A percentile compares a stretch with the other conserved stretches of the same genome.
phyloP scores from a whole-genome alignment of 2,329 filamentous ascomycete species.

The Pleochaeta shiraiana region DNA sequence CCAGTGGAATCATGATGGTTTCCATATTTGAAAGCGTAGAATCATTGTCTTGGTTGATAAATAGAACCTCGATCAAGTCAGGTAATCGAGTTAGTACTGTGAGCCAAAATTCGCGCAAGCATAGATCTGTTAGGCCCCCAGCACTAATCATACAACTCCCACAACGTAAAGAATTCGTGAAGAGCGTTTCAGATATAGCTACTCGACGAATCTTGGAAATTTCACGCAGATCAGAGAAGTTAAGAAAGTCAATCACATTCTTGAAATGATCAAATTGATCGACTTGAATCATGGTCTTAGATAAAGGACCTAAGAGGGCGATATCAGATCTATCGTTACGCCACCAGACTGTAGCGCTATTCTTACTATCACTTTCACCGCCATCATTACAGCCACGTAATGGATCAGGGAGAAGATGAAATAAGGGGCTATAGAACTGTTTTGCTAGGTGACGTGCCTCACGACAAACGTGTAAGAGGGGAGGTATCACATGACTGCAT shows the following conservation, averaged over 20 bases:
- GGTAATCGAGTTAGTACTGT: conserved; percentile 7
- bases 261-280: conserved; percentile 5
- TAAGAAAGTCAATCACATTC: conserved; percentile 6
- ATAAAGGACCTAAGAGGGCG: conserved; percentile 5
- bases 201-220: conserved; percentile 4
- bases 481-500: conserved; percentile 3
- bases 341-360: conserved; percentile 6
- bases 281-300: not conserved
- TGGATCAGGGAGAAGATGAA: conserved; percentile 5
- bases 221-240: not conserved
- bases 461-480: conserved; percentile 7
- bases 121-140: not conserved
- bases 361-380: too few species aligned
- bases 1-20: not conserved
- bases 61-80: conserved; percentile 7
- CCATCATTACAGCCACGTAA: too few species aligned
- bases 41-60: not conserved
- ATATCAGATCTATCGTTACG: conserved; percentile 5
- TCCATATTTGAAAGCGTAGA: not conserved
- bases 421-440: conserved; percentile 6
- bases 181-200: conserved; percentile 8
- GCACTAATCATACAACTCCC: conserved; percentile 2
- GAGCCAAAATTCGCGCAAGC: conserved; percentile 9
- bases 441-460: conserved; percentile 7
- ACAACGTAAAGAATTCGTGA: too few species aligned